A percentile compares a stretch with the other conserved stretches of the same genome.
These are phyloP conservation scores for Russula griseocarnosa DNA, from an alignment of 768 basidiomycete species.

Conservation along the genomic window DNA sequence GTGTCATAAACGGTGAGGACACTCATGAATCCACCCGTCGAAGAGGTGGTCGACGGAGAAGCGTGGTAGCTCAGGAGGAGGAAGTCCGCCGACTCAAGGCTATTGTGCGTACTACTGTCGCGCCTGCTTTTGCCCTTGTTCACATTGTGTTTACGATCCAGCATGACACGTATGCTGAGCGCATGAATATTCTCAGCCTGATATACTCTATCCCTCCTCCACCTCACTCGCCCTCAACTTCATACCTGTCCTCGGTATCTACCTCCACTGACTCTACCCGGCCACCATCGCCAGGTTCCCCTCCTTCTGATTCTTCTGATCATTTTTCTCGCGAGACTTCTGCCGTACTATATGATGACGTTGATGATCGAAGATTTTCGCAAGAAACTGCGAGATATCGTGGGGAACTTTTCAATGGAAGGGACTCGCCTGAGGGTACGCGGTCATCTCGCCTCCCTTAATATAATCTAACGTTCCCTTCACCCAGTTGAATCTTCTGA, in stretches of 20 bases:
- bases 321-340: slow-evolving; percentile 35
- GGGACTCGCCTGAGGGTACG: slow-evolving; percentile 17
- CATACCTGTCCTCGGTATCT: slow-evolving; percentile 44
- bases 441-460: neutral
- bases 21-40: slow-evolving; percentile 59
- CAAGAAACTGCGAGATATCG: slow-evolving; percentile 29
- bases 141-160: slow-evolving; percentile 34
- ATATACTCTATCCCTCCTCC: slow-evolving; percentile 83
- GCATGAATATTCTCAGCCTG: slow-evolving; percentile 87
- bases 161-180: slow-evolving; percentile 94
- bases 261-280: slow-evolving; percentile 49
- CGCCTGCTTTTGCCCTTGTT: neutral
- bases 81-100: slow-evolving; percentile 82
- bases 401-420: slow-evolving; percentile 21
- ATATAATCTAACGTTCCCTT: neutral
- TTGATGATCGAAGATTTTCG: slow-evolving; percentile 27
- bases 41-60: slow-evolving; percentile 60
- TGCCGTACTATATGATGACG: slow-evolving; percentile 31
- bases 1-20: slow-evolving; percentile 82
- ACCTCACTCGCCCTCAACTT: slow-evolving; percentile 57
- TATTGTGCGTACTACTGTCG: slow-evolving; percentile 58
- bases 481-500: slow-evolving; percentile 13
- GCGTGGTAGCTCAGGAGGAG: slow-evolving; percentile 86
- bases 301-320: slow-evolving; percentile 48
- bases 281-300: slow-evolving; percentile 50